Evolutionary conservation across 2,329 filamentous ascomycete species (phyloP).

Genomic region (Colletotrichum brevisporum): DNA sequence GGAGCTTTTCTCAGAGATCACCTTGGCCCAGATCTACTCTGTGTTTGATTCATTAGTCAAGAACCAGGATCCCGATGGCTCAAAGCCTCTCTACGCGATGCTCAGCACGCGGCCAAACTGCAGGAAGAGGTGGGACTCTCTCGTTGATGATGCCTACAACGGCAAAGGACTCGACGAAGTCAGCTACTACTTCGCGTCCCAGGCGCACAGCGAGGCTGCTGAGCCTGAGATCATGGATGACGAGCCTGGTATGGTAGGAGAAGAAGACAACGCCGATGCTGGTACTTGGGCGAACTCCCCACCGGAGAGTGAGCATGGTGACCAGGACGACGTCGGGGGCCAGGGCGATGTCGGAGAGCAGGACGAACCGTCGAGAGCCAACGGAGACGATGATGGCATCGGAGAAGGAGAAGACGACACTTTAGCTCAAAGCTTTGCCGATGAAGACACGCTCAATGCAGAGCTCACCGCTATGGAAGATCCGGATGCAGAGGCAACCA

Average conservation of each 20-base stretch:
- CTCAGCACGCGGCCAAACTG: constrained; percentile 57
- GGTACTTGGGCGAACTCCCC: constrained; percentile 28
- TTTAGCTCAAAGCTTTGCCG: not conserved
- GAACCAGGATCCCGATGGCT: constrained; percentile 58
- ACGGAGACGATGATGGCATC: constrained; percentile 21
- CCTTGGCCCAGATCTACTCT: constrained; percentile 57
- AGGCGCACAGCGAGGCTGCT: constrained; percentile 41
- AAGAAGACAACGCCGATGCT: constrained; percentile 38
- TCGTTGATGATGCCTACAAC: constrained; percentile 58
- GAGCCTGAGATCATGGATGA: constrained; percentile 42
- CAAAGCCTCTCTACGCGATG: constrained; percentile 58
- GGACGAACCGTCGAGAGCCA: constrained; percentile 2
- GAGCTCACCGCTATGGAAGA: constrained; percentile 18
- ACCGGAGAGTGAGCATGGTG: constrained; percentile 22
- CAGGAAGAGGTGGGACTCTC: constrained; percentile 54
- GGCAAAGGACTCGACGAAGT: constrained; percentile 59
- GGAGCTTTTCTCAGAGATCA: constrained; percentile 53
- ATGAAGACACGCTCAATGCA: constrained; percentile 14
- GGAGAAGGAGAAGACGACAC: constrained; percentile 9
- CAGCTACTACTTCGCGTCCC: constrained; percentile 53
- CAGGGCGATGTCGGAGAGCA: constrained; percentile 19
- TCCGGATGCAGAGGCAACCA: constrained; percentile 25
- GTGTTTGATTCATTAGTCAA: constrained; percentile 59
- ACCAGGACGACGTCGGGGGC: constrained; percentile 30
- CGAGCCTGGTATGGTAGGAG: constrained; percentile 38